Evolutionary conservation across 1,284 basidiomycete genomes (phyloP).

Genomic region (Neonothopanus nambi): DNA sequence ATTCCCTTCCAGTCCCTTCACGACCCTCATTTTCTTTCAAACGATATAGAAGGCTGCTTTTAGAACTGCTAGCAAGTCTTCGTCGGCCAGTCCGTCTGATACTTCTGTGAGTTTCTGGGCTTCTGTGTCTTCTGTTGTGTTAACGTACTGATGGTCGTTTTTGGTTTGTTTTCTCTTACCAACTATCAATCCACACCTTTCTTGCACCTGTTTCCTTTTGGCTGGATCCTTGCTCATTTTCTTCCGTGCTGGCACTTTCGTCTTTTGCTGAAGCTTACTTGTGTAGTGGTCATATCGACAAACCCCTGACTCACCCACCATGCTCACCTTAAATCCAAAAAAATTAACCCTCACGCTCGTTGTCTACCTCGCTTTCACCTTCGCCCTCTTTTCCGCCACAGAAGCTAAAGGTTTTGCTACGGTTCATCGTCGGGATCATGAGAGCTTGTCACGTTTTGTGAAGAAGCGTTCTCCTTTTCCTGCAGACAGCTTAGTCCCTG

Average conservation of each 20-base stretch:
- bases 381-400: slow-evolving; percentile 43
- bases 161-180: neutral
- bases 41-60: slow-evolving; percentile 4
- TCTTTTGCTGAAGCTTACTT: neutral
- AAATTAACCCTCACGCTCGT: slow-evolving; percentile 62
- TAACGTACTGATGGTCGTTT: slow-evolving; percentile 1
- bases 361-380: slow-evolving; percentile 56
- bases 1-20: slow-evolving; percentile 1
- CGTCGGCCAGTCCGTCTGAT: slow-evolving; percentile 16
- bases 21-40: slow-evolving; percentile 5
- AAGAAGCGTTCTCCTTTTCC: slow-evolving; percentile 52
- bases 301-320: slow-evolving; percentile 28
- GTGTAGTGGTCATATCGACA: neutral
- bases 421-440: slow-evolving; percentile 53
- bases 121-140: slow-evolving; percentile 30
- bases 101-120: neutral
- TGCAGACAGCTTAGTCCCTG: slow-evolving; percentile 9
- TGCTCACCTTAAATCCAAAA: slow-evolving; percentile 25
- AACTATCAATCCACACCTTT: too few species aligned
- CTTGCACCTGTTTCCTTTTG: neutral
- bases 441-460: slow-evolving; percentile 61
- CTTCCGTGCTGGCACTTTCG: slow-evolving; percentile 4
- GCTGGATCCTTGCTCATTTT: neutral
- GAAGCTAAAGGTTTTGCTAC: slow-evolving; percentile 45
- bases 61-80: neutral